phyloP scores from a whole-genome alignment of 2,329 filamentous ascomycete species.

The Colletotrichum tamarilloi region DNA sequence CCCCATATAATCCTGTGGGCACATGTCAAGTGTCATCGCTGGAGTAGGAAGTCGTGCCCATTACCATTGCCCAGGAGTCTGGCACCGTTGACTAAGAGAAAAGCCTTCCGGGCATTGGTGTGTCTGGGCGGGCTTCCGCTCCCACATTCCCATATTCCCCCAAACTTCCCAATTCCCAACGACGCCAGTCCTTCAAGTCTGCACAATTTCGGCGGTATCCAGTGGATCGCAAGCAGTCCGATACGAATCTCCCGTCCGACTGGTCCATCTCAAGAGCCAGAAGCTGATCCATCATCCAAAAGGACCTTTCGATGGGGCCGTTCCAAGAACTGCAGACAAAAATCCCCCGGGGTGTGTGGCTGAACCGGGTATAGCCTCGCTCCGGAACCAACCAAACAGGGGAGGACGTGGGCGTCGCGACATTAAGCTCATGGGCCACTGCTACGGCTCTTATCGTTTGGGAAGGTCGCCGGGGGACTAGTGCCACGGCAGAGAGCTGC shows the following conservation, averaged over 20 bases:
- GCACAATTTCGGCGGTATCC: constrained; percentile 33
- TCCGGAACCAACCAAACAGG: constrained; percentile 24
- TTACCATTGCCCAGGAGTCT: constrained; percentile 9
- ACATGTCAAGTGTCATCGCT: background rate
- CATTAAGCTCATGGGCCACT: constrained; percentile 33
- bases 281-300: constrained; percentile 3
- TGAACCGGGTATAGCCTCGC: constrained; percentile 21
- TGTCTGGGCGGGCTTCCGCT: constrained; percentile 10
- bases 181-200: background rate
- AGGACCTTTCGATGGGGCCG: constrained; percentile 18
- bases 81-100: constrained; percentile 26
- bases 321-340: constrained; percentile 37
- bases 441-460: constrained; percentile 32
- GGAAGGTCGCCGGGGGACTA: constrained; percentile 17
- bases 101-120: background rate
- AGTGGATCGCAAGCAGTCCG: constrained; percentile 6
- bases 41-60: background rate
- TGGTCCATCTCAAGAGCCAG: constrained; percentile 13
- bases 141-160: constrained; percentile 7
- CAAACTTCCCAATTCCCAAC: background rate
- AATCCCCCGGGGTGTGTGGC: constrained; percentile 30
- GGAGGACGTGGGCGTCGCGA: constrained; percentile 6
- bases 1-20: constrained; percentile 10
- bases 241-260: constrained; percentile 21
- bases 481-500: background rate